phyloP scores from a whole-genome alignment of 352 stramenopile genomes.

The Vaucheria bursata region DNA sequence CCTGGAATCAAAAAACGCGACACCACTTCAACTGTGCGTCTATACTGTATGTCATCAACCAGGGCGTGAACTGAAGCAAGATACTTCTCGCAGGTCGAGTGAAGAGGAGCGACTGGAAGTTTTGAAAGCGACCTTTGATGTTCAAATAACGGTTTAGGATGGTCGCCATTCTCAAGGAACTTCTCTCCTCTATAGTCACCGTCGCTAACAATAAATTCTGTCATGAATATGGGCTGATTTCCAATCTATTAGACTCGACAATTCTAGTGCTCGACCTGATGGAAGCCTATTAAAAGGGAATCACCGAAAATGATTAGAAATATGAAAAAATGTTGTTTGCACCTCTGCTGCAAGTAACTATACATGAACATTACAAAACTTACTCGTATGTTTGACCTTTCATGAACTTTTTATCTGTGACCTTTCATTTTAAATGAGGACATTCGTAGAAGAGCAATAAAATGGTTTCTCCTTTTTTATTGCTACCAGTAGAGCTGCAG shows the following conservation, averaged over 20 bases:
- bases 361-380: no score
- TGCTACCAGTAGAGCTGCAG: no score
- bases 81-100: conserved; percentile 80
- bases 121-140: conserved; percentile 74
- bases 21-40: conserved; percentile 67
- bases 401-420: no score
- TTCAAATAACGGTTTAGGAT: conserved; percentile 51
- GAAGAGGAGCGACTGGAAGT: conserved; percentile 79
- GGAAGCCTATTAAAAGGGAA: no score
- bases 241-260: no score
- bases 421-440: no score
- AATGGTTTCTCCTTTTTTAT: no score
- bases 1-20: conserved; percentile 68
- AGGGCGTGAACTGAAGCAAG: conserved; percentile 81
- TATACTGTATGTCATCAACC: conserved; percentile 70
- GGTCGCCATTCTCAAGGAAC: not conserved
- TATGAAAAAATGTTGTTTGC: not conserved
- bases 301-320: no score
- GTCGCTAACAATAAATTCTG: not conserved
- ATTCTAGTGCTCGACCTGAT: no score
- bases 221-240: not conserved
- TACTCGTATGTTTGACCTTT: no score
- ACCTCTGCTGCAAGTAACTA: not conserved
- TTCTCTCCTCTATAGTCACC: conserved; percentile 9
- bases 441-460: no score